Conservation (phyloP, 495 filamentous ascomycete species). For the Podospora anserina region DNA sequence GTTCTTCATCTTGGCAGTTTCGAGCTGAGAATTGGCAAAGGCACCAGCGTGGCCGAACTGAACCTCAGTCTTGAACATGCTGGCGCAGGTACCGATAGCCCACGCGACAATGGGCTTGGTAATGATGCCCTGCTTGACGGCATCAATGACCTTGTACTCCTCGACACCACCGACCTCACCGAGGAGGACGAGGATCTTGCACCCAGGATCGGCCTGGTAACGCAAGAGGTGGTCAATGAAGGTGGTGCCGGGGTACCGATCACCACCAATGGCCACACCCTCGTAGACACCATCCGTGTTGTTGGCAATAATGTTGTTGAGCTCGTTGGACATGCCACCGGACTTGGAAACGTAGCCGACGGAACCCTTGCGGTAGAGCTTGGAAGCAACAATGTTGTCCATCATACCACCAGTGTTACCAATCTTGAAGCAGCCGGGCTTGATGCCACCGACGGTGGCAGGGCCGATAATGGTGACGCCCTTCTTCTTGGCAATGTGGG, state of each 20-base stretch:
- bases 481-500: conserved; percentile 94
- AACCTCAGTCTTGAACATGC: conserved; percentile 99
- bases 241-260: conserved; percentile 96
- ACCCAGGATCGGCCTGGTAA: conserved; percentile 91
- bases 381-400: conserved; percentile 99
- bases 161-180: conserved; percentile 99
- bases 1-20: conserved; percentile 96
- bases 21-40: conserved; percentile 97
- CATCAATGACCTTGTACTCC: conserved; percentile 99
- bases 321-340: conserved; percentile 99
- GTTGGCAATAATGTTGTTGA: conserved; percentile 98
- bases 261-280: conserved; percentile 98
- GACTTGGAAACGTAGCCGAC: conserved; percentile 99
- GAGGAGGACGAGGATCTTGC: conserved; percentile 93
- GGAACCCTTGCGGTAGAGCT: conserved; percentile 98
- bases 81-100: conserved; percentile 98
- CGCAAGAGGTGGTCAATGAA: conserved; percentile 98
- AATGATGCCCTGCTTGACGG: conserved; percentile 87
- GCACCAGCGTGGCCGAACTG: conserved; percentile 99
- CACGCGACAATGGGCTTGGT: conserved; percentile 98
- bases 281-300: conserved; percentile 97
- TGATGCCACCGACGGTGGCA: conserved; percentile 98
- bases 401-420: conserved; percentile 99
- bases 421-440: conserved; percentile 98
- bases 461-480: conserved; percentile 98